These are phyloP conservation scores for Trametes meyenii DNA, from an alignment of 768 basidiomycete genomes.

Conservation along the genomic window DNA sequence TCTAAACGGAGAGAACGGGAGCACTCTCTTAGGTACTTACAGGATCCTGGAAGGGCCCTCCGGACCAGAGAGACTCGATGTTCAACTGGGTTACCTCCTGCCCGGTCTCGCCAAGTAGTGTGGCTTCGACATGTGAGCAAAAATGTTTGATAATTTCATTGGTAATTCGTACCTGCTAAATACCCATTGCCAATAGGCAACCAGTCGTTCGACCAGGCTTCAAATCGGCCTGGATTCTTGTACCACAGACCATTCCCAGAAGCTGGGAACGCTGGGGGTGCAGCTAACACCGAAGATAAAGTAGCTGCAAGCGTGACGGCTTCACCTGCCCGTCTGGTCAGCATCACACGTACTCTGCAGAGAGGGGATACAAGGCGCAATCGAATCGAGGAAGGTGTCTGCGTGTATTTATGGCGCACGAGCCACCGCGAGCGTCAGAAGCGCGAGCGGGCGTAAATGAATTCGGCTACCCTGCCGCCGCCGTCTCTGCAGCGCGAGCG, in stretches of 20 bases:
- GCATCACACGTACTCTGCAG: constrained; percentile 2
- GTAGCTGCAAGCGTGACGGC: constrained; percentile 6
- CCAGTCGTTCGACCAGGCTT: constrained; percentile 58
- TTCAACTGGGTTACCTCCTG: constrained; percentile 70
- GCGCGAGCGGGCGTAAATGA: too few relatives aligned
- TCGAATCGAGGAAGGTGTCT: not conserved
- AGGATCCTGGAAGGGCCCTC: constrained; percentile 69
- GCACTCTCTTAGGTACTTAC: constrained; percentile 38
- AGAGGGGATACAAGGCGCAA: not conserved
- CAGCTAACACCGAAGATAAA: constrained; percentile 16
- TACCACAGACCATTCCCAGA: constrained; percentile 84
- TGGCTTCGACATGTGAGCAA: constrained; percentile 44
- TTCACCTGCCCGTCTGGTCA: constrained; percentile 10
- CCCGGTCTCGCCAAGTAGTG: constrained; percentile 61
- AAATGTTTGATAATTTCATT: not conserved
- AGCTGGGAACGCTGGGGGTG: constrained; percentile 56
- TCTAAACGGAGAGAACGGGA: not conserved
- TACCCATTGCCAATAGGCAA: constrained; percentile 79
- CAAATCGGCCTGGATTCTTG: constrained; percentile 43
- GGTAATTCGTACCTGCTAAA: constrained; percentile 52
- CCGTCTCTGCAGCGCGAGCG: not conserved
- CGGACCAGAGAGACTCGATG: constrained; percentile 77
- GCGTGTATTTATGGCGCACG: constrained; percentile 5
- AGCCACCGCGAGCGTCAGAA: not conserved
- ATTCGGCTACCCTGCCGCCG: not conserved